A percentile compares a stretch with the other conserved stretches of the same genome.
These are phyloP conservation scores for Paracorniculantispora psalliotae DNA, from an alignment of 2,329 filamentous ascomycete genomes.

Conservation along the genomic window DNA sequence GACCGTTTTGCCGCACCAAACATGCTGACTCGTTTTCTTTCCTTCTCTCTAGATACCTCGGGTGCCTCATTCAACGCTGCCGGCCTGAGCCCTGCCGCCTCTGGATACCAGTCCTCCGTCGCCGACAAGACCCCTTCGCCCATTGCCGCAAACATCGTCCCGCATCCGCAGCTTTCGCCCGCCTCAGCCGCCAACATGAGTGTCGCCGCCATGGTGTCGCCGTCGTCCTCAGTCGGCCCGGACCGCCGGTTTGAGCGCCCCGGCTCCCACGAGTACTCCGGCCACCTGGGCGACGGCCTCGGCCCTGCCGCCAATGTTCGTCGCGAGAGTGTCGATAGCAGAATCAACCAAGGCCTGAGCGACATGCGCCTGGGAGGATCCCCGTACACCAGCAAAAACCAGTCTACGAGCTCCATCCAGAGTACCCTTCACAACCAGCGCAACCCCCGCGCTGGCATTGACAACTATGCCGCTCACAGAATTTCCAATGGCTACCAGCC, in stretches of 20 bases:
- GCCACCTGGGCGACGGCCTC: constrained; percentile 31
- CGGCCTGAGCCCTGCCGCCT: constrained; percentile 37
- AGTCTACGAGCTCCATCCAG: constrained; percentile 70
- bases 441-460: constrained; percentile 50
- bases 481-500: constrained; percentile 63
- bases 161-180: constrained; percentile 52
- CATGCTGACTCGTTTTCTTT: not conserved
- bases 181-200: constrained; percentile 58
- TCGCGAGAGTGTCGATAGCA: constrained; percentile 74
- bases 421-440: constrained; percentile 64
- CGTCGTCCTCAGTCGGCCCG: constrained; percentile 43
- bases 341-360: constrained; percentile 66
- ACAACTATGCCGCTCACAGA: constrained; percentile 50
- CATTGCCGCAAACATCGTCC: constrained; percentile 45
- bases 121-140: constrained; percentile 61
- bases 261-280: constrained; percentile 31
- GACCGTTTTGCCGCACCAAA: not conserved
- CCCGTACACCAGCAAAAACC: constrained; percentile 72
- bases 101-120: constrained; percentile 45
- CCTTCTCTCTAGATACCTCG: constrained; percentile 30
- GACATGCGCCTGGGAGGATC: constrained; percentile 63
- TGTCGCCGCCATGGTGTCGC: constrained; percentile 61
- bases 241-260: constrained; percentile 41
- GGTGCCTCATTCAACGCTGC: constrained; percentile 35
- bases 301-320: constrained; percentile 47